A percentile compares a stretch with the other conserved stretches of the same genome.
phyloP scores from a whole-genome alignment of 768 basidiomycete species.

The Arthromyces matolae region DNA sequence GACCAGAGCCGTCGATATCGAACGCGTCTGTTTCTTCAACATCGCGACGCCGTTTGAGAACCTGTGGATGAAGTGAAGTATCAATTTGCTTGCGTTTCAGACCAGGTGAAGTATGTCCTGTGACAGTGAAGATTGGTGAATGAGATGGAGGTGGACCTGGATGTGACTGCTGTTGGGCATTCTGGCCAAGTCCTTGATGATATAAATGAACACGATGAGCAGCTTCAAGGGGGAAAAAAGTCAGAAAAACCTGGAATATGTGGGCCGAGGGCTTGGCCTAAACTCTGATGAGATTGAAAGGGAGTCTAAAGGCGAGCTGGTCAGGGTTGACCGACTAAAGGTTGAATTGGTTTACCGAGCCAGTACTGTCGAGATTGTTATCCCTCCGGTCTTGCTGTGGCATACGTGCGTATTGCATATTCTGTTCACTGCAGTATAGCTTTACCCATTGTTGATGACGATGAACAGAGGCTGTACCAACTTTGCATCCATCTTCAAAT shows the following conservation, averaged over 20 bases:
- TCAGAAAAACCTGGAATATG: constrained; percentile 44
- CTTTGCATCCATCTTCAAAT: constrained; percentile 39
- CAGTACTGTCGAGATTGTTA: constrained; percentile 51
- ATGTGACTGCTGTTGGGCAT: constrained; percentile 28
- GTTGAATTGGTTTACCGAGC: constrained; percentile 46
- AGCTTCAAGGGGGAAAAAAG: constrained; percentile 21
- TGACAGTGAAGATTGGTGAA: constrained; percentile 37
- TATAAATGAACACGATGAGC: constrained; percentile 32
- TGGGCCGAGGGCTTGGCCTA: constrained; percentile 57
- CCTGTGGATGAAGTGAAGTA: constrained; percentile 26
- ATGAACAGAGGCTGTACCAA: constrained; percentile 30
- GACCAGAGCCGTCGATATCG: constrained; percentile 45
- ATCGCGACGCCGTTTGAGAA: constrained; percentile 46
- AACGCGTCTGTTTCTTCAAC: constrained; percentile 37
- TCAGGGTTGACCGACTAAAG: constrained; percentile 25
- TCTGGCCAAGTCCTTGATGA: constrained; percentile 36
- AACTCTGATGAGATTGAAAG: constrained; percentile 54
- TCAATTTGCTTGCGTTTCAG: constrained; percentile 55
- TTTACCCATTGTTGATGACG: constrained; percentile 15
- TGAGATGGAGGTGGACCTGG: constrained; percentile 31
- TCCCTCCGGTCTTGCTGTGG: constrained; percentile 50
- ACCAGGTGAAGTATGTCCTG: constrained; percentile 32
- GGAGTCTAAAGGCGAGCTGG: constrained; percentile 38
- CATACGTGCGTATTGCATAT: constrained; percentile 62
- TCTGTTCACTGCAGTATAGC: constrained; percentile 44